Evolutionary conservation across 73 alveolate genomes (phyloP).

Genomic region (Tetrahymena borealis): DNA sequence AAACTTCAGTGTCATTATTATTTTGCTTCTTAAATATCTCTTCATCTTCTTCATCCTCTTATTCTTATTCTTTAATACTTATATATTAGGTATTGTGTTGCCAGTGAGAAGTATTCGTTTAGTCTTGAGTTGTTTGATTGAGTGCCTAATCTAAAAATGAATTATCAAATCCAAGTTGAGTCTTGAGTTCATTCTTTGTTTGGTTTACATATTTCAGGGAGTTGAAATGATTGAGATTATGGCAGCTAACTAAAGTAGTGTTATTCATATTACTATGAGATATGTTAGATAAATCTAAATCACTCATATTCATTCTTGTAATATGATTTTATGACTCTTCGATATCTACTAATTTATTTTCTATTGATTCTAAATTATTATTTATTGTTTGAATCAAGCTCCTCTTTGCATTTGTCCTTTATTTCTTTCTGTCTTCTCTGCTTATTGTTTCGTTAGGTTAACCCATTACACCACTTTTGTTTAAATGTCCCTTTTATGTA

Average conservation of each 20-base stretch:
- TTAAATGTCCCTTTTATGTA: neutral
- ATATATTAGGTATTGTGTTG: neutral
- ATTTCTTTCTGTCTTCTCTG: neutral
- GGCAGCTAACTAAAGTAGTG: neutral
- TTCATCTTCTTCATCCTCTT: neutral
- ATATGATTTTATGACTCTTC: neutral
- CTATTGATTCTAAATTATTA: neutral
- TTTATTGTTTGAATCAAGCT: neutral
- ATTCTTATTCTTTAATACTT: neutral
- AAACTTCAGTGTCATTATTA: neutral
- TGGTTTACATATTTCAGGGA: neutral
- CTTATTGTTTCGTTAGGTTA: neutral
- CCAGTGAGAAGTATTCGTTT: slow-evolving; percentile 4
- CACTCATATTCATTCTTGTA: neutral
- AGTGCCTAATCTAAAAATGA: neutral
- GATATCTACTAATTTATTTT: neutral
- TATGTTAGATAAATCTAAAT: neutral
- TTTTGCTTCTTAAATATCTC: neutral
- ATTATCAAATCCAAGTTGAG: neutral
- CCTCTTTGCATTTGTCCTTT: neutral
- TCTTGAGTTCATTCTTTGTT: neutral
- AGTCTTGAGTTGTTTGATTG: neutral
- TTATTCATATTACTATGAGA: neutral
- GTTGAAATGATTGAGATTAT: neutral
- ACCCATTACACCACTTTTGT: too few relatives aligned